Evolutionary conservation across 2,329 filamentous ascomycete species (phyloP).

Genomic region (Penicillium sp.): DNA sequence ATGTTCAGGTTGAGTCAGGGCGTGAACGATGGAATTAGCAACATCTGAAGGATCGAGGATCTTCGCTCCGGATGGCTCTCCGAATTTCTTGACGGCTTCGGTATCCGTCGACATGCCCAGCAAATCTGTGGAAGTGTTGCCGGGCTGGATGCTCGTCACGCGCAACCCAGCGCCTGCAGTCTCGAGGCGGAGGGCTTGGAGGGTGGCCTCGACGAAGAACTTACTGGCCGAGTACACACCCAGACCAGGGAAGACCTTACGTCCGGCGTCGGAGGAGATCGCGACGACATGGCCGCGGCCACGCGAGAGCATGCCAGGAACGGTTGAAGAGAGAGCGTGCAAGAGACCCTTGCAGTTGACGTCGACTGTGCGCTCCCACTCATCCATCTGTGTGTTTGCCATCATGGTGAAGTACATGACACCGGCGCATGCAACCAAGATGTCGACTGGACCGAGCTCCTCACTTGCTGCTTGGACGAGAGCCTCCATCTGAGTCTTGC

Average conservation of each 20-base stretch:
- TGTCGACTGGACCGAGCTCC: conserved; percentile 63
- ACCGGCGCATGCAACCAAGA: conserved; percentile 69
- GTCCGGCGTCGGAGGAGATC: conserved; percentile 72
- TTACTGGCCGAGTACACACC: conserved; percentile 77
- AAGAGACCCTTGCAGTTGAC: conserved; percentile 74
- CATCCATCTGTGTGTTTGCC: conserved; percentile 62
- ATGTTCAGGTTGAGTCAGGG: conserved; percentile 63
- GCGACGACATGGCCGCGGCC: conserved; percentile 65
- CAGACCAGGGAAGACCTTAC: conserved; percentile 71
- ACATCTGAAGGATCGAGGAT: conserved; percentile 67
- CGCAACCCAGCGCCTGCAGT: conserved; percentile 64
- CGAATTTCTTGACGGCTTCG: conserved; percentile 70
- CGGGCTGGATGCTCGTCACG: conserved; percentile 67
- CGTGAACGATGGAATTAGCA: conserved; percentile 63
- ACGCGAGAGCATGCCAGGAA: conserved; percentile 54
- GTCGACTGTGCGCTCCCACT: conserved; percentile 75
- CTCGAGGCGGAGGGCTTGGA: conserved; percentile 67
- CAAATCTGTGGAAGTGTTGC: conserved; percentile 65
- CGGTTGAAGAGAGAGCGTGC: too few species aligned
- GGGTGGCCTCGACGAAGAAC: conserved; percentile 73
- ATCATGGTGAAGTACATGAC: conserved; percentile 90
- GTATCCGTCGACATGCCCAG: conserved; percentile 65
- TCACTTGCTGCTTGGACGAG: conserved; percentile 53
- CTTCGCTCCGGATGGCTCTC: conserved; percentile 64
- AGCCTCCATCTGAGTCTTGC: conserved; percentile 55